Base-by-base conservation (phyloP, 805 yeast genomes). In the Candida cerambycidarum region DNA sequence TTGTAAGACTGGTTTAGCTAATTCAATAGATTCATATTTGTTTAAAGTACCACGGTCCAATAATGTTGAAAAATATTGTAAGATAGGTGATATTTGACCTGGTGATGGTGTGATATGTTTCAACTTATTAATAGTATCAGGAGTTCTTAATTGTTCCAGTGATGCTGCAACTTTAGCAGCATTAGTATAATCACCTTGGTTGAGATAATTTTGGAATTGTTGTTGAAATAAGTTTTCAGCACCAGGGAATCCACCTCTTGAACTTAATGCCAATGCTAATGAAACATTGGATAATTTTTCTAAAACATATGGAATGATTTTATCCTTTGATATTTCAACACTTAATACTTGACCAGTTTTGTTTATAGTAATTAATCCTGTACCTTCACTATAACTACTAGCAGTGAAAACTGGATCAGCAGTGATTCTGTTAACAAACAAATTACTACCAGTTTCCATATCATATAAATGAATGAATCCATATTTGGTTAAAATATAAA, bases 111-210 rank as follows among this genome's bases (percentile, higher is more conserved):
- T 95, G 45, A 92, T 75, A 58, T 82, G 81, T 70, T 92, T 93
- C 71, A 93, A 81, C 67, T 89, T 88, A 67, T 89, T 84, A 61
- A 93, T 90, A 17, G 98, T 93, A 50, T 87, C 95, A 45, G 88
- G 95, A 35, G 96, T 90, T 73, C 99, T 83, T 67, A 93, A 75
- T 58, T 88, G 89, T 43, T 88, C 89, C 12, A 96, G 87, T 29
- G 96, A 83, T 11, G 98, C 98, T 29, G 99, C 99, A 46, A 92
- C 87, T 69, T 89, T 89, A 38, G 98, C 99, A 41, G 99, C 99
- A 55, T 83, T 83, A 43, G 82, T 75, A 60, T 89, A 93, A 62
- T 89, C 93, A 54, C 97, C 97, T 54, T 82, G 81, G 51, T 80
- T 78, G 56, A 93, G 75, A 56, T 83, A 77, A 62, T 82, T 82